Base-by-base conservation (phyloP, 768 basidiomycete species). In the Trametes cubensis region DNA sequence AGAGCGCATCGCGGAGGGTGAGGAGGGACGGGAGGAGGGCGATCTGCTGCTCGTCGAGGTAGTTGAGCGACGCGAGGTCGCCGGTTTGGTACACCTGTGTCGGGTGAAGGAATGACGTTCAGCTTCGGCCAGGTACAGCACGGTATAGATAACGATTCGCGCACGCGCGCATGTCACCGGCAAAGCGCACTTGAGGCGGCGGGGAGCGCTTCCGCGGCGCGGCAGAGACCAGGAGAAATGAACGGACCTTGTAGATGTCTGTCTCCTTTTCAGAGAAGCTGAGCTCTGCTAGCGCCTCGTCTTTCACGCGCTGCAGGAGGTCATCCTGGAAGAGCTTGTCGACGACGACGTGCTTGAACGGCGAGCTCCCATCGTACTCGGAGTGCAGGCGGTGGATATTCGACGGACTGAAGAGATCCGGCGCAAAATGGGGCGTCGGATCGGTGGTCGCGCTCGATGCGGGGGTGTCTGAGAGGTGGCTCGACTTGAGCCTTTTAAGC, bases 81-180 rank as follows among this genome's bases (percentile, higher is more conserved):
- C 95, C 95, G 0, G 96, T 97, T 80, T 98, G 96, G 75, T 95
- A 89, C 69, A 98, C 90, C 95, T 98, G 45, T 49, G n/a, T 41
- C 28, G 55, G 42, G 49, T 41, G 23, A 46, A 13, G 45, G 21
- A 1, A 40, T 26, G 55, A 34, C 46, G 14, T 21, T n/a, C 38
- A 1, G 28, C 41, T 3, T 18, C 4, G 45, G 42, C 25, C 23
- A 23, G 41, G 34, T 18, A 41, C 21, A 34, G 60, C 61, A 50
- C 15, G 23, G 8, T 28, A 42, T 8, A 18, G 55, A 55, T 45
- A 17, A 28, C 14, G 60, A 21, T 30, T 18, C 30, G 51, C 40
- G 50, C 20, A 46, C 23, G 38, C 21, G 52, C 51, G 18, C 42
- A 44, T 11, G 50, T 39, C 49, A 26, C 26, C 55, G 41, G 20